Evolutionary conservation across 2,329 filamentous ascomycete species (phyloP).

Genomic region (Cryphonectria radicalis): DNA sequence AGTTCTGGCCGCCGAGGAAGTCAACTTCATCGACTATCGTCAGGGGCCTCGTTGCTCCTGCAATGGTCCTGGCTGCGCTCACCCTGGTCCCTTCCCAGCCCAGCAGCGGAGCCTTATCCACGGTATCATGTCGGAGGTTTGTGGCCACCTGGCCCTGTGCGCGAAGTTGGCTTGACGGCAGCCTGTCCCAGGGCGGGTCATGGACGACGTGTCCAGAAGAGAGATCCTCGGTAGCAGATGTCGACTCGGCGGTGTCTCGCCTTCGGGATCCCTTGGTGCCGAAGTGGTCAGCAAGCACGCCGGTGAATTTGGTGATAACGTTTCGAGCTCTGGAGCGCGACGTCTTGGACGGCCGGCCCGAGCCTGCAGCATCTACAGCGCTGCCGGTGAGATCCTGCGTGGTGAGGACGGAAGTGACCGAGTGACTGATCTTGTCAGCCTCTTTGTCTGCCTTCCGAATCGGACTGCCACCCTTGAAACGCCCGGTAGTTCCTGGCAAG

Average conservation of each 20-base stretch:
- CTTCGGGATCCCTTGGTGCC: constrained; percentile 8
- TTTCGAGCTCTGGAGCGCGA: constrained; percentile 27
- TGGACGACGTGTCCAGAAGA: constrained; percentile 6
- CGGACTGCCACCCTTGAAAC: not conserved
- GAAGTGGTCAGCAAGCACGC: constrained; percentile 26
- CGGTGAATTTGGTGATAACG: constrained; percentile 27
- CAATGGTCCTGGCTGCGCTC: constrained; percentile 33
- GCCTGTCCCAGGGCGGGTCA: not conserved
- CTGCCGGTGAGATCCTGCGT: constrained; percentile 8
- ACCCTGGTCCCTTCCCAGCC: constrained; percentile 42
- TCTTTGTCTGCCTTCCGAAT: constrained; percentile 1
- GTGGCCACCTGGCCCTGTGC: constrained; percentile 28
- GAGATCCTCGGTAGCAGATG: not conserved
- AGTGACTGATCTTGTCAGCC: constrained; percentile 17
- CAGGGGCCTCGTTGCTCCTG: constrained; percentile 32
- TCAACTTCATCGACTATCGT: constrained; percentile 34
- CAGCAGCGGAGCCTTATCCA: constrained; percentile 42
- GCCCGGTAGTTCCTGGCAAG: not conserved
- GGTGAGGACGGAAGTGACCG: constrained; percentile 13
- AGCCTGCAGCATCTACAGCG: constrained; percentile 7
- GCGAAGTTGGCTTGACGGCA: constrained; percentile 29
- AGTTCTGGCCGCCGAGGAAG: constrained; percentile 28
- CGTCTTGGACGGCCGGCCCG: constrained; percentile 8
- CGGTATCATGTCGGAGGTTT: not conserved
- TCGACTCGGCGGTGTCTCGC: not conserved